Evolutionary conservation across 2,329 filamentous ascomycete species (phyloP).

Genomic region (Aspergillus brasiliensis): DNA sequence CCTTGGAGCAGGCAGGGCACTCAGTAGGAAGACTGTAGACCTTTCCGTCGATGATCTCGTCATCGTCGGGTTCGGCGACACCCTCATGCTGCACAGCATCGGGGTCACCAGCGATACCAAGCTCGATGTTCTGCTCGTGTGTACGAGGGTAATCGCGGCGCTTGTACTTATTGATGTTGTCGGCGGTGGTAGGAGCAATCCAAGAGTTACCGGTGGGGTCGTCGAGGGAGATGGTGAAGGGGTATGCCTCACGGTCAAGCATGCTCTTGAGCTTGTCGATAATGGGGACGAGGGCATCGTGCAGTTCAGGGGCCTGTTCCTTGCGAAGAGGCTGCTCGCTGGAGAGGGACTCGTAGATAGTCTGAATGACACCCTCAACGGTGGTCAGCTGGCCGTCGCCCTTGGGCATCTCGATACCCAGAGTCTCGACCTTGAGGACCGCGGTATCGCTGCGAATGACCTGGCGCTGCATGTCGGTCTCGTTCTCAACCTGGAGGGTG

Average conservation of each 20-base stretch:
- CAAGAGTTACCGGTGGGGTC: conserved; percentile 95
- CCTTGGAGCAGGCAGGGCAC: conserved; percentile 86
- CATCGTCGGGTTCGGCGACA: conserved; percentile 61
- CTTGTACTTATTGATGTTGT: conserved; percentile 84
- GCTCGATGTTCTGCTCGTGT: conserved; percentile 78
- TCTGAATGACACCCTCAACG: conserved; percentile 81
- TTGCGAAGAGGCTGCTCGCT: conserved; percentile 82
- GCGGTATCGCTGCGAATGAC: conserved; percentile 92
- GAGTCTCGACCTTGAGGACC: conserved; percentile 80
- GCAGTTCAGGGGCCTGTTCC: conserved; percentile 73
- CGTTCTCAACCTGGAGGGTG: conserved; percentile 73
- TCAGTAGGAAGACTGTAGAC: conserved; percentile 90
- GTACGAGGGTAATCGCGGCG: conserved; percentile 83
- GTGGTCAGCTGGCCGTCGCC: conserved; percentile 92
- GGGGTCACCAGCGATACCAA: conserved; percentile 67
- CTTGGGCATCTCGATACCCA: conserved; percentile 90
- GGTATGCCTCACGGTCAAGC: conserved; percentile 74
- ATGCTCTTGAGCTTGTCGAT: conserved; percentile 75
- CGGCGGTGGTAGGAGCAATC: conserved; percentile 78
- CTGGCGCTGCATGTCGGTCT: conserved; percentile 77
- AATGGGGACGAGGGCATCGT: conserved; percentile 74
- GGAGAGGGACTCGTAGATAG: conserved; percentile 77
- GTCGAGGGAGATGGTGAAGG: conserved; percentile 85
- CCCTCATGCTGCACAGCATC: conserved; percentile 38
- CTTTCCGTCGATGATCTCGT: conserved; percentile 88